Evolutionary conservation across 23 red algal species (phyloP).

Genomic region (Agarophyton chilense): DNA sequence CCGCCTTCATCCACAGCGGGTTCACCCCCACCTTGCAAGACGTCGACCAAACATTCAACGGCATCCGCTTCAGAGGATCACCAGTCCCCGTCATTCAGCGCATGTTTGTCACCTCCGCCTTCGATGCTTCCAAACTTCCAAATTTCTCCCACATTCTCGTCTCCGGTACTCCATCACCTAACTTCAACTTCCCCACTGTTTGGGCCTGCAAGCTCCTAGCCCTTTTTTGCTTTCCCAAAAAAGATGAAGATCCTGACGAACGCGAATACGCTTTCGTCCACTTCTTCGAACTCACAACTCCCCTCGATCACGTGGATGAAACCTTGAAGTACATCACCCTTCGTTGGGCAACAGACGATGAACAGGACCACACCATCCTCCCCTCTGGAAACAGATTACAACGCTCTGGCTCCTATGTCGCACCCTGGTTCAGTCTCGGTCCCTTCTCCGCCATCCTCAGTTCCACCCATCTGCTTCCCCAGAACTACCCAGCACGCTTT

Average conservation of each 20-base stretch:
- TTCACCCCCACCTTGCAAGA: no score
- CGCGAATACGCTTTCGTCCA: no score
- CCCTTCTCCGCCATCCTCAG: background rate
- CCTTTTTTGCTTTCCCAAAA: background rate
- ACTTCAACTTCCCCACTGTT: background rate
- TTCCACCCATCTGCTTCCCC: background rate
- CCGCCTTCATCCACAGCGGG: no score
- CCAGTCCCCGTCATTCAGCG: background rate
- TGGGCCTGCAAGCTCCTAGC: background rate
- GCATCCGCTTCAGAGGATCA: background rate
- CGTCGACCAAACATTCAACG: no score
- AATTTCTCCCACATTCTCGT: no score
- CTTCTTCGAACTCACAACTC: no score
- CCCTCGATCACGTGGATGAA: no score
- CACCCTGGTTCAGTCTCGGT: conserved; percentile 13
- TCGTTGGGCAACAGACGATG: no score
- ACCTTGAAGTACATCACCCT: no score
- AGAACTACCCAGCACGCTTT: conserved; percentile 5
- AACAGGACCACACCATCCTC: conserved; percentile 4
- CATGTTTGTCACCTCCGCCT: background rate
- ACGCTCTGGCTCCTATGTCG: background rate
- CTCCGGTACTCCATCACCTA: background rate
- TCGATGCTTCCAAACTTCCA: background rate
- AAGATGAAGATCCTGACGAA: no score
- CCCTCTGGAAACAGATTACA: background rate